Conservation (phyloP, 176 grass and related monocot species). For the Lolium multiflorum region DNA sequence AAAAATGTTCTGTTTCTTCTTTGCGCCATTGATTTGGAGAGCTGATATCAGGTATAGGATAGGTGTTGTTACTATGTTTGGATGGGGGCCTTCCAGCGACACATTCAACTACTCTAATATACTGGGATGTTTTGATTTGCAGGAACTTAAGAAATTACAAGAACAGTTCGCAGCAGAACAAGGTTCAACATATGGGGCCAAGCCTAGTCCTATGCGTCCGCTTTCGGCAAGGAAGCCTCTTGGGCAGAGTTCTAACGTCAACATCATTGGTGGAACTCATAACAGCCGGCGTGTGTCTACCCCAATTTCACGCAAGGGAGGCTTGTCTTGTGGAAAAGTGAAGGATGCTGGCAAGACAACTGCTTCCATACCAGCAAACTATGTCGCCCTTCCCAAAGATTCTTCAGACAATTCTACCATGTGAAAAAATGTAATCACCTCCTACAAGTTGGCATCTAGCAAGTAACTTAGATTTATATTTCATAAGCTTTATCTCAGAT, state of each 20-base stretch:
- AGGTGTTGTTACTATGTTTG: not conserved
- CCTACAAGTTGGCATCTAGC: conserved; percentile 12
- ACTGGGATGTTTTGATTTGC: conserved; percentile 29
- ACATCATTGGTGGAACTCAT: conserved; percentile 65
- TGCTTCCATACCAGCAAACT: conserved; percentile 60
- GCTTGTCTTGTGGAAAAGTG: conserved; percentile 60
- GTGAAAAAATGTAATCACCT: conserved; percentile 43
- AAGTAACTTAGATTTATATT: conserved; percentile 13
- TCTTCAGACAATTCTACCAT: conserved; percentile 42
- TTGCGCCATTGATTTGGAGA: not conserved
- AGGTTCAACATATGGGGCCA: conserved; percentile 57
- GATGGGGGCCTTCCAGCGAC: not conserved
- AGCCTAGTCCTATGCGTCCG: conserved; percentile 78
- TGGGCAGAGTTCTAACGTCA: conserved; percentile 79
- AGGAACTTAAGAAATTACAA: conserved; percentile 89
- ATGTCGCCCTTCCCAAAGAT: conserved; percentile 79
- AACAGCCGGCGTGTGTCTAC: conserved; percentile 52
- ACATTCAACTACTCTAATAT: not conserved
- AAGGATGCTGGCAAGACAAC: conserved; percentile 50
- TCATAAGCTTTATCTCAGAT: conserved; percentile 23
- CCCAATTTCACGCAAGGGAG: conserved; percentile 57
- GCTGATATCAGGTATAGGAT: conserved; percentile 6
- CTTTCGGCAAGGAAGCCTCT: conserved; percentile 71
- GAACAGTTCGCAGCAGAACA: conserved; percentile 82
- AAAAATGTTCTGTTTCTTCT: not conserved